phyloP scores from a whole-genome alignment of 2,329 filamentous ascomycete species.

The Alternaria sp. region DNA sequence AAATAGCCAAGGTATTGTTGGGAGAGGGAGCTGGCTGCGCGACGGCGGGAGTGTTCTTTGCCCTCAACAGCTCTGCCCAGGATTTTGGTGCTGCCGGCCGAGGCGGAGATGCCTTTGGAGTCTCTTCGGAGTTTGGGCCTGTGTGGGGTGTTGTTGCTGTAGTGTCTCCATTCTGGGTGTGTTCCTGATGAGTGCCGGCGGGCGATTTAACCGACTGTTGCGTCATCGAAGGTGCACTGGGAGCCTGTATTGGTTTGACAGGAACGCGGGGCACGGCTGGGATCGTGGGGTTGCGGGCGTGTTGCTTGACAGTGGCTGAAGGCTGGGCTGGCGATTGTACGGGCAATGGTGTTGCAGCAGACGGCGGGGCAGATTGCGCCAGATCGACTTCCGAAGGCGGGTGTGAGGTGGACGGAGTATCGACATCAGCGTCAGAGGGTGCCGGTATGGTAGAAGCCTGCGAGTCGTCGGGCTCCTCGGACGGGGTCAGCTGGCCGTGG shows the following conservation, averaged over 20 bases:
- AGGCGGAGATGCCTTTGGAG: constrained; percentile 51
- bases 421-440: constrained; percentile 55
- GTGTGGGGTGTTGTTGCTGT: constrained; percentile 16
- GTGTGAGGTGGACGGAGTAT: constrained; percentile 65
- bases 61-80: constrained; percentile 72
- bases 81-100: constrained; percentile 62
- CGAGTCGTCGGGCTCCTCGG: constrained; percentile 45
- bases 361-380: constrained; percentile 63
- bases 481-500: constrained; percentile 50
- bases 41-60: constrained; percentile 52
- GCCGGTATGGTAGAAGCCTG: constrained; percentile 54
- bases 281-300: constrained; percentile 52
- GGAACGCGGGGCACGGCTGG: constrained; percentile 61
- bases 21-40: constrained; percentile 21
- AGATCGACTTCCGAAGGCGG: constrained; percentile 63
- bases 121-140: constrained; percentile 35
- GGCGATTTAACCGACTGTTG: constrained; percentile 44
- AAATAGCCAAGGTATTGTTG: constrained; percentile 34
- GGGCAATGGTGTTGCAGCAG: constrained; percentile 57
- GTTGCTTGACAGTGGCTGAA: constrained; percentile 39
- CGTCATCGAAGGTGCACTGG: constrained; percentile 43
- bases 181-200: constrained; percentile 18
- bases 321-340: constrained; percentile 46
- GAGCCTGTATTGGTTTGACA: constrained; percentile 51
- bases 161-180: constrained; percentile 13